Evolutionary conservation across 2,329 filamentous ascomycete genomes (phyloP).

Genomic region (Berkeleyomyces basicola): DNA sequence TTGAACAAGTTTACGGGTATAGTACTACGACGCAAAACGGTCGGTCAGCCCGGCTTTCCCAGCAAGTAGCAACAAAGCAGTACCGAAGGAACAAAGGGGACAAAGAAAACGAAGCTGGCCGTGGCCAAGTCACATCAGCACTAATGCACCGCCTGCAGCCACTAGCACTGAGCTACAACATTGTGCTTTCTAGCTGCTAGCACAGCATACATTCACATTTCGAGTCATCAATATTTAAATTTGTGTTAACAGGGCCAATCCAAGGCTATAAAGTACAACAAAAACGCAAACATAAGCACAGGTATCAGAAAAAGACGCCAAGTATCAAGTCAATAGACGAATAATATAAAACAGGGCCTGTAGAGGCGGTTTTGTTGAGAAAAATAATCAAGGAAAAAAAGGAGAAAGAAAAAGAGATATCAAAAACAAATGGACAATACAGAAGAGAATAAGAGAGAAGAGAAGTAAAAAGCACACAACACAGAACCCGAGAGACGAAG

Average conservation of each 20-base stretch:
- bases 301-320: neutral
- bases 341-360: constrained; percentile 1
- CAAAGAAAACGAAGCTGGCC: neutral
- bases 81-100: neutral
- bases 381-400: constrained; percentile 1
- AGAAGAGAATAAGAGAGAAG: constrained; percentile 9
- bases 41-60: neutral
- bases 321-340: neutral
- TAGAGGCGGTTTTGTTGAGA: neutral
- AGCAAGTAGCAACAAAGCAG: neutral
- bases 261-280: neutral
- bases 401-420: constrained; percentile 4
- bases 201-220: neutral
- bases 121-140: neutral
- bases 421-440: constrained; percentile 7
- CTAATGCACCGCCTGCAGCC: neutral
- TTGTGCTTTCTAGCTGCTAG: neutral
- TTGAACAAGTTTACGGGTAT: too few species aligned
- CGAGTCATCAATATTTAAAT: neutral
- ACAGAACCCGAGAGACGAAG: constrained; percentile 1
- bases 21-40: neutral
- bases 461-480: constrained; percentile 3
- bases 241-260: neutral
- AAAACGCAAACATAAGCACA: neutral
- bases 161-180: neutral